phyloP scores from a whole-genome alignment of 2,329 filamentous ascomycete genomes.

The Fusarium sp. region DNA sequence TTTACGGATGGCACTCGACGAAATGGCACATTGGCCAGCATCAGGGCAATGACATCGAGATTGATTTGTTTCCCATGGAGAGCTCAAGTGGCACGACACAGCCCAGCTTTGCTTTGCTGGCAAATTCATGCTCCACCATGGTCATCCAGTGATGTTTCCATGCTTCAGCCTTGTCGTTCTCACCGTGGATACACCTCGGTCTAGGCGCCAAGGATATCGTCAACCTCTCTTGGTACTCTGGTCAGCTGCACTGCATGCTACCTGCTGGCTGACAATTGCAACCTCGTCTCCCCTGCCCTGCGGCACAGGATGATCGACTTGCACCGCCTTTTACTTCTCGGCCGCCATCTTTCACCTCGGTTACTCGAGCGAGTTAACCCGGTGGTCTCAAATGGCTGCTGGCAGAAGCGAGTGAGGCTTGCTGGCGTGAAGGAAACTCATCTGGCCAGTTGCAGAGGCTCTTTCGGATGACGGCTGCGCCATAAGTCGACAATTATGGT shows the following conservation, averaged over 20 bases:
- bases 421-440: conserved; percentile 18
- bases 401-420: conserved; percentile 29
- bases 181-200: conserved; percentile 31
- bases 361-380: conserved; percentile 15
- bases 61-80: conserved; percentile 26
- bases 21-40: conserved; percentile 12
- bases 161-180: conserved; percentile 35
- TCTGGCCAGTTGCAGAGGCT: conserved; percentile 18
- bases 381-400: conserved; percentile 23
- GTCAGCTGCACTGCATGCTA: conserved; percentile 36
- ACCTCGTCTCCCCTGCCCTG: conserved; percentile 5
- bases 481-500: conserved; percentile 20
- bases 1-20: not conserved
- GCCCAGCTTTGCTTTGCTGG: conserved; percentile 18
- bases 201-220: conserved; percentile 29
- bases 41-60: conserved; percentile 11
- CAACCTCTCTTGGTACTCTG: conserved; percentile 12
- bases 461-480: conserved; percentile 9
- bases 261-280: conserved; percentile 39
- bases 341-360: conserved; percentile 13
- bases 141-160: conserved; percentile 12
- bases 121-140: conserved; percentile 20
- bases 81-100: not conserved
- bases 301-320: conserved; percentile 3
- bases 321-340: not conserved